Evolutionary conservation across 179 eudicot species (phyloP).

Genomic region (Amaranthus tricolor): DNA sequence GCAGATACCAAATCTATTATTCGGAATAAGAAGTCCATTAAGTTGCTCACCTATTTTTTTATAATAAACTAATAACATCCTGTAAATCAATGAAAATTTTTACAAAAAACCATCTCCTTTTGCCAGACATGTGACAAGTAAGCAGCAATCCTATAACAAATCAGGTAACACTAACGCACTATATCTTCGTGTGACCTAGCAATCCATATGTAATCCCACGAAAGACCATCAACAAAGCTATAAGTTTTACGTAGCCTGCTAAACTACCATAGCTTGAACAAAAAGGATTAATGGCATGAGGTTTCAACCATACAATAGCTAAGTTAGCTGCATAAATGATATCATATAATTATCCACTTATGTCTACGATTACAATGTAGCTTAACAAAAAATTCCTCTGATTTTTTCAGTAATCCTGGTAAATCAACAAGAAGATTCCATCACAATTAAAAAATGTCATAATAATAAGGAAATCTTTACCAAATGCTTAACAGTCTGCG

Average conservation of each 20-base stretch:
- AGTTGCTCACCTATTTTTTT: too few species aligned
- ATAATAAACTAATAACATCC: too few species aligned
- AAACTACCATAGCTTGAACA: background rate
- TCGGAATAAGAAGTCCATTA: too few species aligned
- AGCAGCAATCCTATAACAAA: too few species aligned
- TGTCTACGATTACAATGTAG: background rate
- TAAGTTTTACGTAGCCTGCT: background rate
- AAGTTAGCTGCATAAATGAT: background rate
- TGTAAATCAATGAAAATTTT: too few species aligned
- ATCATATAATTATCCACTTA: background rate
- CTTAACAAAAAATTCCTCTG: background rate
- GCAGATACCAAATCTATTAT: too few species aligned
- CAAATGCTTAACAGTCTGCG: conserved; percentile 86
- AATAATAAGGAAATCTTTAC: conserved; percentile 37
- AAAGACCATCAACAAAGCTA: background rate
- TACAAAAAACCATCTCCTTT: too few species aligned
- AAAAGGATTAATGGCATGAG: background rate
- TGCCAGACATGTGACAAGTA: too few species aligned
- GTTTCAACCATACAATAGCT: background rate
- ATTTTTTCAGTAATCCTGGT: background rate
- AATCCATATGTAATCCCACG: too few species aligned
- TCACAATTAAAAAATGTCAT: background rate
- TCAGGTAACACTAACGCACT: too few species aligned
- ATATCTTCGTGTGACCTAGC: too few species aligned
- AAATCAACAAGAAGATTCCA: conserved; percentile 3